Evolutionary conservation across 192 early-diverging fungal species (phyloP).

Genomic region (Linnemannia hyalina): DNA sequence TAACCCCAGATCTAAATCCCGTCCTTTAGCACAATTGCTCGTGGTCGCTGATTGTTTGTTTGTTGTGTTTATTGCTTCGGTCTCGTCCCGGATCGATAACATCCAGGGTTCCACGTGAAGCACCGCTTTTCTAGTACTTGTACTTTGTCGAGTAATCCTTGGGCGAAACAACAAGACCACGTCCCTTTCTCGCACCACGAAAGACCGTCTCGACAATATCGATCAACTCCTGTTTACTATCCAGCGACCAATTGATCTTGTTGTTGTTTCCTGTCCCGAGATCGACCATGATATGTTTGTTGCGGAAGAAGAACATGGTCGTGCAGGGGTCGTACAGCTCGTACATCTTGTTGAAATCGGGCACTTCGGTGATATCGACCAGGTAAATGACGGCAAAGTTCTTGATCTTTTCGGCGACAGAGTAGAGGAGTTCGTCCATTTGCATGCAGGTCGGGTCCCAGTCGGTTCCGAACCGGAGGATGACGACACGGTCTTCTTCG

Average conservation of each 20-base stretch:
- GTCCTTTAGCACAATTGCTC: no score
- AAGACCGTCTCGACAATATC: slow-evolving; percentile 93
- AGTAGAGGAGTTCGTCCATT: slow-evolving; percentile 97
- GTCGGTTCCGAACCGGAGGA: slow-evolving; percentile 98
- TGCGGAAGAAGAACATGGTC: slow-evolving; percentile 96
- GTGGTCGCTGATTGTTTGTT: no score
- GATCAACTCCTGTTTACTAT: slow-evolving; percentile 96
- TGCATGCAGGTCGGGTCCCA: slow-evolving; percentile 97
- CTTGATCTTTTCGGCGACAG: slow-evolving; percentile 94
- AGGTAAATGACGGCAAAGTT: slow-evolving; percentile 99
- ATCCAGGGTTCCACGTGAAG: no score
- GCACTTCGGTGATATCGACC: slow-evolving; percentile 95
- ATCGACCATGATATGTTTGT: slow-evolving; percentile 99
- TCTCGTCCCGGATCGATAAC: no score
- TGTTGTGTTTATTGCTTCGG: no score
- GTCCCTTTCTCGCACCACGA: slow-evolving; percentile 94
- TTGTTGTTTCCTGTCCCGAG: slow-evolving; percentile 99
- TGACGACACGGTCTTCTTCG: slow-evolving; percentile 97
- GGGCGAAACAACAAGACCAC: slow-evolving; percentile 96
- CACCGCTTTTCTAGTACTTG: slow-evolving; percentile 78
- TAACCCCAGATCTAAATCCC: no score
- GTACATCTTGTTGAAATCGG: slow-evolving; percentile 97
- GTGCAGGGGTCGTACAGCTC: slow-evolving; percentile 99
- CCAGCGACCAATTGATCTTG: slow-evolving; percentile 97
- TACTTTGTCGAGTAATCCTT: slow-evolving; percentile 99